Conservation (phyloP, 169 alveolate genomes). For the Besnoitia besnoiti region DNA sequence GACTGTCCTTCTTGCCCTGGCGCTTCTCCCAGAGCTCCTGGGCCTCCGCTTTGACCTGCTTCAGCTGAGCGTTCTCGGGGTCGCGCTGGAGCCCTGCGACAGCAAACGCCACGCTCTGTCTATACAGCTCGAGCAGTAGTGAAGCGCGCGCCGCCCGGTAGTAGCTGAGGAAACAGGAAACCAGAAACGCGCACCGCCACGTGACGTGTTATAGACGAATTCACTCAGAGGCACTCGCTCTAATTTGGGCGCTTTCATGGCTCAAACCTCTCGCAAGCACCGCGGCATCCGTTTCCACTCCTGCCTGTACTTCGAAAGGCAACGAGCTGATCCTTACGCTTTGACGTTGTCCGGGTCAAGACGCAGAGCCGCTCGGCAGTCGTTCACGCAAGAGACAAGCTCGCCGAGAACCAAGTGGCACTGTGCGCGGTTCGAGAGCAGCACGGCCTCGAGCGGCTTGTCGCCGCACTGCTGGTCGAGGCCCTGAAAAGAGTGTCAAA, state of each 20-base stretch:
- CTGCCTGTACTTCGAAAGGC: neutral
- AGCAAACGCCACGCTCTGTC: neutral
- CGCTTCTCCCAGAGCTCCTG: constrained; percentile 1
- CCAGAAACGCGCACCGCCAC: neutral
- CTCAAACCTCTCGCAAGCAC: neutral
- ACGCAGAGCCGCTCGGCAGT: constrained; percentile 64
- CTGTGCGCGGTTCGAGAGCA: constrained; percentile 71
- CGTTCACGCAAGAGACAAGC: constrained; percentile 69
- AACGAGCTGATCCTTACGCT: constrained; percentile 34
- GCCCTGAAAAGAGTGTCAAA: constrained; percentile 63
- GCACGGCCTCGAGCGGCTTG: constrained; percentile 52
- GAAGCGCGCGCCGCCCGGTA: constrained; percentile 29
- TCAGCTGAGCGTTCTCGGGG: neutral
- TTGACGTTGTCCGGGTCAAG: constrained; percentile 65
- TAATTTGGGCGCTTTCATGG: too few species aligned
- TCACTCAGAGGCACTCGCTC: too few species aligned
- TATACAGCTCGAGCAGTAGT: neutral
- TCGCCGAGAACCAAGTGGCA: constrained; percentile 57
- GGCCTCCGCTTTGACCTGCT: neutral
- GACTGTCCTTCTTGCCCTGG: neutral
- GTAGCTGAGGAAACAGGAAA: constrained; percentile 15
- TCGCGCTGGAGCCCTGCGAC: neutral
- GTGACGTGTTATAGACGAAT: neutral
- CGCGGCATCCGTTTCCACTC: neutral
- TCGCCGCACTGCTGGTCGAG: constrained; percentile 63